Conservation (phyloP, 1,284 basidiomycete species). For the Phellopilus nigrolimitatus region DNA sequence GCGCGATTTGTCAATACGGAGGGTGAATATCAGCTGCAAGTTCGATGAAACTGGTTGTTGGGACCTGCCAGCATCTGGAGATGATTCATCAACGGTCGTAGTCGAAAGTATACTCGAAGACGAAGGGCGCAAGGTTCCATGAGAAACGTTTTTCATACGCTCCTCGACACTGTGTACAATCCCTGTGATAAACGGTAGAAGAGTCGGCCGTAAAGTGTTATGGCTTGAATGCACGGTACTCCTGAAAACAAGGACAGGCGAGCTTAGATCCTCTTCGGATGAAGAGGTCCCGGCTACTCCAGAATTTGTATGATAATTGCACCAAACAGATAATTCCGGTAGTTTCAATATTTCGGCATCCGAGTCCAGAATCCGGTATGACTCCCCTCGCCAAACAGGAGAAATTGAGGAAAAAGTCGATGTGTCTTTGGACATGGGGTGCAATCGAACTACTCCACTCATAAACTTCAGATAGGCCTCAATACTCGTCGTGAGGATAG, state of each 20-base stretch:
- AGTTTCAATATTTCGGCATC: constrained; percentile 66
- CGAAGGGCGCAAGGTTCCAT: neutral
- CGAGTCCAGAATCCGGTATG: constrained; percentile 42
- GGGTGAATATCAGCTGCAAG: constrained; percentile 74
- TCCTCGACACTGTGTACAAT: constrained; percentile 60
- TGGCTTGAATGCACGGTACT: constrained; percentile 81
- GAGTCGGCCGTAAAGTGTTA: constrained; percentile 74
- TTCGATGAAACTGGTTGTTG: constrained; percentile 32
- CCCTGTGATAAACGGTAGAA: constrained; percentile 81
- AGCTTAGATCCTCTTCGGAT: constrained; percentile 32
- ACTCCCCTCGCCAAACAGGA: constrained; percentile 36
- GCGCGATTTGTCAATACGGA: constrained; percentile 85
- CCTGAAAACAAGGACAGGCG: constrained; percentile 67
- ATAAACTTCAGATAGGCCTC: constrained; percentile 72
- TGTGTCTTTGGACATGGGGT: constrained; percentile 39
- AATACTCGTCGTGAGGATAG: constrained; percentile 52
- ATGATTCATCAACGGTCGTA: constrained; percentile 10
- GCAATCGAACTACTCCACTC: constrained; percentile 74
- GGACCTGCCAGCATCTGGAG: neutral
- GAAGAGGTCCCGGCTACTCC: constrained; percentile 25
- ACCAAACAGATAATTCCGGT: constrained; percentile 80
- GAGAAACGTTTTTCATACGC: constrained; percentile 45
- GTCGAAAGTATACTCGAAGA: constrained; percentile 15
- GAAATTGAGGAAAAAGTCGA: constrained; percentile 36
- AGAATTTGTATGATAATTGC: constrained; percentile 66